These are phyloP conservation scores for Acacia crassicarpa DNA, from an alignment of 306 rosid species.

Conservation along the genomic window DNA sequence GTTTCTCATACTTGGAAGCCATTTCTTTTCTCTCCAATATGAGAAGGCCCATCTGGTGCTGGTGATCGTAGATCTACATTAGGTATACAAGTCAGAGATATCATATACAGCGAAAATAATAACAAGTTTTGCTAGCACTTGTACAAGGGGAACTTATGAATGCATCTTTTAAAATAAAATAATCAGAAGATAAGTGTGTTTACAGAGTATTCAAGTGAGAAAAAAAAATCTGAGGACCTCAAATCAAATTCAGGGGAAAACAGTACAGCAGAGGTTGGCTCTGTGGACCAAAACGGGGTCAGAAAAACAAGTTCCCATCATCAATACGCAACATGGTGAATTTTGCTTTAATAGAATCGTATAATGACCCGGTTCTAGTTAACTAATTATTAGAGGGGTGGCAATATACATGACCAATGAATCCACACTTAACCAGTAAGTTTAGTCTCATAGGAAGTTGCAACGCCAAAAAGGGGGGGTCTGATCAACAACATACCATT, in stretches of 20 bases:
- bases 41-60: slow-evolving; percentile 97
- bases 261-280: neutral
- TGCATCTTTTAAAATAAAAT: slow-evolving; percentile 17
- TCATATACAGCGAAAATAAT: slow-evolving; percentile 4
- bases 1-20: slow-evolving; percentile 62
- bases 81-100: slow-evolving; percentile 25
- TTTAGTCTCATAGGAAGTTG: neutral
- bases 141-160: neutral
- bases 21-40: slow-evolving; percentile 79
- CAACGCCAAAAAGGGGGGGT: too few relatives aligned
- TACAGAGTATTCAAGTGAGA: neutral
- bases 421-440: neutral
- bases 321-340: slow-evolving; percentile 1
- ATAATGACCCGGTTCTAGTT: neutral
- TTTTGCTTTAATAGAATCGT: neutral
- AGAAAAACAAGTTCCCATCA: neutral
- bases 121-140: slow-evolving; percentile 9
- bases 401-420: neutral
- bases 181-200: neutral
- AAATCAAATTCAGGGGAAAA: neutral
- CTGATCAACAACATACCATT: neutral
- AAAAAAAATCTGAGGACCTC: neutral
- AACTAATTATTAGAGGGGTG: neutral
- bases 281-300: neutral
- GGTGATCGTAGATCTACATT: slow-evolving; percentile 78